Evolutionary conservation across 2,329 filamentous ascomycete species (phyloP).

Genomic region (Ophiostoma perfectum): DNA sequence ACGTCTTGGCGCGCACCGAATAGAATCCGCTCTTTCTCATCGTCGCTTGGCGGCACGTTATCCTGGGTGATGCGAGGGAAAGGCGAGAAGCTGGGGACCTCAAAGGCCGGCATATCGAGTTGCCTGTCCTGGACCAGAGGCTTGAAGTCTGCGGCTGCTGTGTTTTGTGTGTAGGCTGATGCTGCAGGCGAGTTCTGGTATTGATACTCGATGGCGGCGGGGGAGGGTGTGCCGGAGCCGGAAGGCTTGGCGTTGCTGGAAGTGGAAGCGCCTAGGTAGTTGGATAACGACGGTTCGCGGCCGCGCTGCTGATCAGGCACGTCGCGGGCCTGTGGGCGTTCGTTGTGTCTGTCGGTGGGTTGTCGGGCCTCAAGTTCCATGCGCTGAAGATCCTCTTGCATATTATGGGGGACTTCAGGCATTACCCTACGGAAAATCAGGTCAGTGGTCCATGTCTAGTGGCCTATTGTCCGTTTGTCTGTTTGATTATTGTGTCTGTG

Average conservation of each 20-base stretch:
- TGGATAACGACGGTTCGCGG: slow-evolving; percentile 43
- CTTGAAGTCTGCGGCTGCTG: slow-evolving; percentile 34
- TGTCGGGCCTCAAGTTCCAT: slow-evolving; percentile 71
- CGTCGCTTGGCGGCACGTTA: slow-evolving; percentile 88
- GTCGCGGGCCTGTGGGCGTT: background rate
- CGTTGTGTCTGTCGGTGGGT: background rate
- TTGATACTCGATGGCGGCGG: slow-evolving; percentile 14
- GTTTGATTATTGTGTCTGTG: background rate
- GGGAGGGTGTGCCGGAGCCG: slow-evolving; percentile 27
- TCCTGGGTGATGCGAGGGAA: slow-evolving; percentile 83
- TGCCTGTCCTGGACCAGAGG: slow-evolving; percentile 39
- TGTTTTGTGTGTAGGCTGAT: background rate
- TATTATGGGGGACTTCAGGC: slow-evolving; percentile 92
- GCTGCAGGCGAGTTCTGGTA: background rate
- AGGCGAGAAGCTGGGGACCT: slow-evolving; percentile 76
- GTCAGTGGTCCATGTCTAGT: slow-evolving; percentile 34
- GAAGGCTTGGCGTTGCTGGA: slow-evolving; percentile 22
- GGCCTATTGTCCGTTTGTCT: background rate
- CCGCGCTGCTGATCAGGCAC: slow-evolving; percentile 33
- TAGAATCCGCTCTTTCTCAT: slow-evolving; percentile 85
- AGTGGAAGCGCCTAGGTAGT: slow-evolving; percentile 31
- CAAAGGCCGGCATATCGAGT: slow-evolving; percentile 38
- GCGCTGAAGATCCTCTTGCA: slow-evolving; percentile 88
- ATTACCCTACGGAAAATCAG: slow-evolving; percentile 60
- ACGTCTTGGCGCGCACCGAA: slow-evolving; percentile 80